Evolutionary conservation across 805 yeast species (phyloP).

Genomic region (Pachysolen tannophilus): DNA sequence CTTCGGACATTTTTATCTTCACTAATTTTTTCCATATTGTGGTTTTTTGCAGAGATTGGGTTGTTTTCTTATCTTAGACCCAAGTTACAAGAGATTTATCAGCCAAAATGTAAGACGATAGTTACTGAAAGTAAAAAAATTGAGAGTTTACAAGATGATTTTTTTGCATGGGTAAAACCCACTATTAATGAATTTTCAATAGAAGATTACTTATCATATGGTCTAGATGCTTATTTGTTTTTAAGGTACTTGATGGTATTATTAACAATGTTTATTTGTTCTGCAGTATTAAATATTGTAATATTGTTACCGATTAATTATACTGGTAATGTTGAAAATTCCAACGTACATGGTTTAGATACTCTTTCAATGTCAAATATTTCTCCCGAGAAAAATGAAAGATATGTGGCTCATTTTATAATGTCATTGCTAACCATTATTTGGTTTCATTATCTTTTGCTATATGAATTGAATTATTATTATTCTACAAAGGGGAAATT

Average conservation of each 20-base stretch:
- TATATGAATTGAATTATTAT: constrained; percentile 46
- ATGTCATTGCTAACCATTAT: constrained; percentile 46
- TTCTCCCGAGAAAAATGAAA: constrained; percentile 37
- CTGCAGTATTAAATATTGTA: constrained; percentile 49
- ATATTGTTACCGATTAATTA: constrained; percentile 59
- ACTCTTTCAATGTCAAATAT: constrained; percentile 65
- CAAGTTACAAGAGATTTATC: constrained; percentile 37
- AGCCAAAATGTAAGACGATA: constrained; percentile 41
- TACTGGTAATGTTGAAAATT: constrained; percentile 24
- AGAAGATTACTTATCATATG: constrained; percentile 39
- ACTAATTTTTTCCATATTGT: constrained; percentile 41
- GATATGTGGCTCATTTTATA: constrained; percentile 56
- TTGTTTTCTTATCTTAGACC: constrained; percentile 30
- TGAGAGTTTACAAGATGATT: constrained; percentile 29
- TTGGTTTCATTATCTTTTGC: constrained; percentile 48
- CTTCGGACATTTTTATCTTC: constrained; percentile 49
- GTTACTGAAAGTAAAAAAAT: constrained; percentile 32
- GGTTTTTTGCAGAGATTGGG: constrained; percentile 45
- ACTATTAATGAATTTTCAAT: constrained; percentile 29
- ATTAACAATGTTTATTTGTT: constrained; percentile 38
- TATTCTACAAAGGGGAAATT: constrained; percentile 39
- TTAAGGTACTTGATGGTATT: constrained; percentile 51
- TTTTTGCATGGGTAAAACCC: constrained; percentile 51
- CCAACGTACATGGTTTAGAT: constrained; percentile 45
- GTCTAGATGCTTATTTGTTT: constrained; percentile 72